These are phyloP conservation scores for Plantago lanceolata DNA, from an alignment of 305 asterid species.

Conservation along the genomic window DNA sequence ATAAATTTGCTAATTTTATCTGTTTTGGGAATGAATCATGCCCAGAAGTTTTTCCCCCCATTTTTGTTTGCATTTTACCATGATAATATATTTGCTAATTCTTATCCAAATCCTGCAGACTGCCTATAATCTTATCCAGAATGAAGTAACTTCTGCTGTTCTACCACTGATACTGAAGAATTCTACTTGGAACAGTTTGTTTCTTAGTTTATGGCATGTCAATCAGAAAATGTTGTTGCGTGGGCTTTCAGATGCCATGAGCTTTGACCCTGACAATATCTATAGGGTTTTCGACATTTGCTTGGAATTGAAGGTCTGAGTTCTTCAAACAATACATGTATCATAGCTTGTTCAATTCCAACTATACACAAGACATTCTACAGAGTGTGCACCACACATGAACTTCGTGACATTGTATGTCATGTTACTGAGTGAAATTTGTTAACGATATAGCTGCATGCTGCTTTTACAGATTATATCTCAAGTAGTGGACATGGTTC, in stretches of 20 bases:
- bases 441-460: slow-evolving; percentile 20
- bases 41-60: no score
- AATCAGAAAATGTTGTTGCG: slow-evolving; percentile 68
- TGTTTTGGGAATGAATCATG: no score
- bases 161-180: slow-evolving; percentile 53
- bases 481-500: slow-evolving; percentile 66
- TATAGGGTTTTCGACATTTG: slow-evolving; percentile 67
- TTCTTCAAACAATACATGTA: slow-evolving; percentile 19
- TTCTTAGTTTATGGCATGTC: slow-evolving; percentile 65
- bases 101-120: slow-evolving; percentile 54
- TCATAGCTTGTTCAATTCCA: slow-evolving; percentile 1
- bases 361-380: slow-evolving; percentile 6
- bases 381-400: background rate
- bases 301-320: slow-evolving; percentile 76
- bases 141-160: slow-evolving; percentile 69
- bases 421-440: slow-evolving; percentile 15
- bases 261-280: slow-evolving; percentile 55
- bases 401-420: background rate
- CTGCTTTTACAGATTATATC: slow-evolving; percentile 60
- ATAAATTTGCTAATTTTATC: slow-evolving; percentile 16
- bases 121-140: slow-evolving; percentile 79
- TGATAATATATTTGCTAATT: slow-evolving; percentile 22
- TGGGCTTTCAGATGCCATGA: slow-evolving; percentile 67
- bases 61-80: slow-evolving; percentile 7
- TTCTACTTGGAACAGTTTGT: slow-evolving; percentile 40